Evolutionary conservation across 2,329 filamentous ascomycete species (phyloP).

Genomic region (Triangularia verruculosa): DNA sequence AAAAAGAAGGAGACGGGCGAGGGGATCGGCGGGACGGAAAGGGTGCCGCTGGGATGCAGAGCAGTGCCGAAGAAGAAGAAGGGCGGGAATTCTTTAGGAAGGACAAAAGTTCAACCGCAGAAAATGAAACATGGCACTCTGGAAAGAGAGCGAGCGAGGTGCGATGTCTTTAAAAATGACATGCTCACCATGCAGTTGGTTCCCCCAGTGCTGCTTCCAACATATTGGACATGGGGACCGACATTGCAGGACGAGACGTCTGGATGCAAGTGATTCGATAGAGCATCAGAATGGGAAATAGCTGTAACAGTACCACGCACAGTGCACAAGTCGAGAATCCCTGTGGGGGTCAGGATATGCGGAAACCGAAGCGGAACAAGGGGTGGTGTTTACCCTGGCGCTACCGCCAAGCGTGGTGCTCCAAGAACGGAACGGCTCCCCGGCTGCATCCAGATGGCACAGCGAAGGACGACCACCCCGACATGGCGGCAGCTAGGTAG

Average conservation of each 20-base stretch:
- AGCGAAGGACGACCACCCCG: slow-evolving; percentile 5
- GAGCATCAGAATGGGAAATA: slow-evolving; percentile 15
- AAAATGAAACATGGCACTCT: slow-evolving; percentile 16
- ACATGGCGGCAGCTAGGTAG: neutral
- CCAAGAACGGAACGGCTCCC: slow-evolving; percentile 14
- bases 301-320: slow-evolving; percentile 12
- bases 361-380: no score
- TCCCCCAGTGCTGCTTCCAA: neutral
- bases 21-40: slow-evolving; percentile 13
- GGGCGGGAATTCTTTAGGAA: slow-evolving; percentile 1
- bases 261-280: slow-evolving; percentile 17
- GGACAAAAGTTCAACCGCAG: slow-evolving; percentile 9
- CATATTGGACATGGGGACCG: neutral
- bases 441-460: slow-evolving; percentile 14
- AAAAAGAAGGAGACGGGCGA: neutral
- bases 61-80: slow-evolving; percentile 10
- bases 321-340: neutral
- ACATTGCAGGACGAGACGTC: slow-evolving; percentile 2
- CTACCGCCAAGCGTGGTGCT: neutral
- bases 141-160: neutral
- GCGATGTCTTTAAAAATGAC: slow-evolving; percentile 12
- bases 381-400: neutral
- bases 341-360: neutral
- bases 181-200: slow-evolving; percentile 2
- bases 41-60: slow-evolving; percentile 16